Evolutionary conservation across 176 grass and related monocot genomes (phyloP).

Genomic region (Bonia amplexicaulis): DNA sequence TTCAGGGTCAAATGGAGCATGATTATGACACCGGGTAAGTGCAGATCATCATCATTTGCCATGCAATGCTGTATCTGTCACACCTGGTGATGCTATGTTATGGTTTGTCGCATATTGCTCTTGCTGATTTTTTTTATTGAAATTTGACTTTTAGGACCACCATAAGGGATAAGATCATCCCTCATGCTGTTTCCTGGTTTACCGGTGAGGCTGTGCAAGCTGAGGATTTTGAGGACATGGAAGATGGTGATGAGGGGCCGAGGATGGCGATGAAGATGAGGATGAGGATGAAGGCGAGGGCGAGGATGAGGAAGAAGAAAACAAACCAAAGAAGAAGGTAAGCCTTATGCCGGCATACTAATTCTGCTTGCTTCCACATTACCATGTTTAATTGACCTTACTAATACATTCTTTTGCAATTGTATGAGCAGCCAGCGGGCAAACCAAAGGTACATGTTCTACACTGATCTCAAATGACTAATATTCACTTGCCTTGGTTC

Average conservation of each 20-base stretch:
- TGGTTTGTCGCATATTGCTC: background rate
- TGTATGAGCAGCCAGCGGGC: conserved; percentile 1
- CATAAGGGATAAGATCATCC: conserved; percentile 94
- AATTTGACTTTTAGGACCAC: conserved; percentile 44
- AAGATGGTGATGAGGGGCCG: conserved; percentile 37
- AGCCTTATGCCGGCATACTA: too few relatives aligned
- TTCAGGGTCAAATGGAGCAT: conserved; percentile 88
- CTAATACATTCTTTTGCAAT: conserved; percentile 17
- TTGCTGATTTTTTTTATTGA: background rate
- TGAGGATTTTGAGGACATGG: conserved; percentile 59
- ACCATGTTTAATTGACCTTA: background rate
- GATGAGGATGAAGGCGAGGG: conserved; percentile 8
- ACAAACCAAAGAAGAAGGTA: conserved; percentile 42
- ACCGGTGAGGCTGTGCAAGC: conserved; percentile 65
- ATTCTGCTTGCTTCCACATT: background rate
- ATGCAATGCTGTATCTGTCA: background rate
- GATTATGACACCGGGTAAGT: conserved; percentile 92
- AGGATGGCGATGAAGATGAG: background rate
- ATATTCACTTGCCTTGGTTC: background rate
- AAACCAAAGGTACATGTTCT: conserved; percentile 25
- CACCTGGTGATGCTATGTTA: background rate
- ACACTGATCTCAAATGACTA: background rate
- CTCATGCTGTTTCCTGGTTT: conserved; percentile 89
- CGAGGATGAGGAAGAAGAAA: conserved; percentile 49
- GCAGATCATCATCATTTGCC: background rate